A percentile compares a stretch with the other conserved stretches of the same genome.
phyloP scores from a whole-genome alignment of 257 asterid species.

The Rubia yunnanensis region DNA sequence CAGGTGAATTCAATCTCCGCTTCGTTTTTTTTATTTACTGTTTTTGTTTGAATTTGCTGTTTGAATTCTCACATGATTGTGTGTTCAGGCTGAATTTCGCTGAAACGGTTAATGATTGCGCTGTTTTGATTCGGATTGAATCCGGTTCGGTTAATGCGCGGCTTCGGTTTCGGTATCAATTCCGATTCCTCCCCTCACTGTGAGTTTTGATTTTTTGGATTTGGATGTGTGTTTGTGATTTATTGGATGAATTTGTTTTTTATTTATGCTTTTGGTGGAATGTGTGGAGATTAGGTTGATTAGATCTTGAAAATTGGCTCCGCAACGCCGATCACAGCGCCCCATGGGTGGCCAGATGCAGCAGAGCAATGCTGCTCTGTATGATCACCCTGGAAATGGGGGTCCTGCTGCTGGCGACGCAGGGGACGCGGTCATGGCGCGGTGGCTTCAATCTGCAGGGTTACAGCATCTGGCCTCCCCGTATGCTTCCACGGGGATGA shows the following conservation, averaged over 20 bases:
- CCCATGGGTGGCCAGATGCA: conserved; percentile 99
- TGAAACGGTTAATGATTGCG: conserved; percentile 1
- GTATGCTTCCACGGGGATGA: conserved; percentile 69
- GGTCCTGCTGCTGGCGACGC: conserved; percentile 65
- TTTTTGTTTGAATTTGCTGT: not conserved
- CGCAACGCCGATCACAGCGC: conserved; percentile 93
- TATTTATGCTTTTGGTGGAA: conserved; percentile 4
- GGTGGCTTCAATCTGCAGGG: conserved; percentile 99
- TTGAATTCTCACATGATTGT: conserved; percentile 1
- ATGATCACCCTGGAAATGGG: conserved; percentile 73
- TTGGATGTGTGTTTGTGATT: not conserved
- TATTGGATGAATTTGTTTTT: not conserved
- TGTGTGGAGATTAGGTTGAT: conserved; percentile 35
- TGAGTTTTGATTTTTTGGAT: conserved; percentile 16
- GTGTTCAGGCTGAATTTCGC: conserved; percentile 1
- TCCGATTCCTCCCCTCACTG: conserved; percentile 19
- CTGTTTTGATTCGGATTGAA: conserved; percentile 4
- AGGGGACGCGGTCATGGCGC: conserved; percentile 93
- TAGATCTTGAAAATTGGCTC: conserved; percentile 96
- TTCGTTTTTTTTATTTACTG: not conserved
- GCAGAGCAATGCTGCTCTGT: conserved; percentile 88
- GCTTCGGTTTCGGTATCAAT: conserved; percentile 21
- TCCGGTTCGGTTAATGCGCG: conserved; percentile 17
- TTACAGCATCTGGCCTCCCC: conserved; percentile 99
- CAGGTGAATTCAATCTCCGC: conserved; percentile 1